A percentile compares a stretch with the other conserved stretches of the same genome.
phyloP scores from a whole-genome alignment of 306 rosid genomes.

The Psophocarpus tetragonolobus region DNA sequence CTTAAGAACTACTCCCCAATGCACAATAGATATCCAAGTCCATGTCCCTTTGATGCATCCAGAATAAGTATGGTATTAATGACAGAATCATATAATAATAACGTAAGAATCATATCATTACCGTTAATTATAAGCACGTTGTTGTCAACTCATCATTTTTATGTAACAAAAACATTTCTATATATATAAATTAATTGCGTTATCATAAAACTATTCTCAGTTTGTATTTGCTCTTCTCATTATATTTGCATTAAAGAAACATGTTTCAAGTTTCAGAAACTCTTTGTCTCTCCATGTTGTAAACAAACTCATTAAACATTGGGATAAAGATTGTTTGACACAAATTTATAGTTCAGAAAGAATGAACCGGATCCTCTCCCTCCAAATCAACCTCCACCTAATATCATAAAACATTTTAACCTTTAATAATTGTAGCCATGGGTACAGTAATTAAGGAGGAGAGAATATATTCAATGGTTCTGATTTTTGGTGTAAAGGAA shows the following conservation, averaged over 20 bases:
- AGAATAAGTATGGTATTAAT: constrained; percentile 34
- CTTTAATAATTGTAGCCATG: too few relatives aligned
- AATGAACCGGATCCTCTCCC: too few relatives aligned
- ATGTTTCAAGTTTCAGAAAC: neutral
- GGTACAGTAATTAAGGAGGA: too few relatives aligned
- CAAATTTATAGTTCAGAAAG: too few relatives aligned
- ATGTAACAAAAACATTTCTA: constrained; percentile 32
- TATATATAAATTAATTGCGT: constrained; percentile 20
- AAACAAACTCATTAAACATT: too few relatives aligned
- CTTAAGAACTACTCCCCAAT: constrained; percentile 29
- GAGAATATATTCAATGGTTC: too few relatives aligned
- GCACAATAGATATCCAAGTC: constrained; percentile 1
- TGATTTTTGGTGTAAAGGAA: too few relatives aligned
- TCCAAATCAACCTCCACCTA: too few relatives aligned
- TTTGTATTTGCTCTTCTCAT: neutral
- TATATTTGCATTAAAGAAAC: neutral
- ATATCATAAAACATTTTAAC: too few relatives aligned
- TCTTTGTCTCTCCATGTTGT: too few relatives aligned
- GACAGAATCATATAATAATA: constrained; percentile 1
- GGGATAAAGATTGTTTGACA: too few relatives aligned
- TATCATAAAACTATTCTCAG: neutral
- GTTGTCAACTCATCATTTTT: constrained; percentile 23
- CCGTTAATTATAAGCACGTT: neutral
- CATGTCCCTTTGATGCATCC: constrained; percentile 1
- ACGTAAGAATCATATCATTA: neutral